Conservation (phyloP, 768 basidiomycete genomes). For the Arthromyces matolae region DNA sequence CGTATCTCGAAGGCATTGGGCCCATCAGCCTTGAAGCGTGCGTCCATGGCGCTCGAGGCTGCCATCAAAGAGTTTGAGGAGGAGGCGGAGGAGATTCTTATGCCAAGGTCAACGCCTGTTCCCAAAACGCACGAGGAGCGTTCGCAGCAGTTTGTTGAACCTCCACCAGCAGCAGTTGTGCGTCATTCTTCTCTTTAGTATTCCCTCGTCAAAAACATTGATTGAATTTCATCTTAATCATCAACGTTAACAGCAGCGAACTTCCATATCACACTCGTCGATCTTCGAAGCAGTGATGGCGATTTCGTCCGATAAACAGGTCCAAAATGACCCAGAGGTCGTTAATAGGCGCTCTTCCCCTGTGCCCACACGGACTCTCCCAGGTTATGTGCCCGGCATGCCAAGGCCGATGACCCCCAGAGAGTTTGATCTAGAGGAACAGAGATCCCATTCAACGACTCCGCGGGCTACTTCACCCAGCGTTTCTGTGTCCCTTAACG, state of each 20-base stretch:
- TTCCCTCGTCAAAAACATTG: conserved; percentile 2
- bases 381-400: conserved; percentile 90
- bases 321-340: conserved; percentile 40
- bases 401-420: conserved; percentile 89
- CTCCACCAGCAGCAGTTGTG: conserved; percentile 26
- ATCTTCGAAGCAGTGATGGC: conserved; percentile 66
- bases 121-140: conserved; percentile 37
- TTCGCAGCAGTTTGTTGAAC: too few relatives aligned
- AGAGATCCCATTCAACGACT: conserved; percentile 68
- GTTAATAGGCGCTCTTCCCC: conserved; percentile 53
- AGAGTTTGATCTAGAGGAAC: conserved; percentile 70
- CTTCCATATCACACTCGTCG: conserved; percentile 33
- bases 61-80: conserved; percentile 80
- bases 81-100: conserved; percentile 68
- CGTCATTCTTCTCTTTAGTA: conserved; percentile 17
- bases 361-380: conserved; percentile 58
- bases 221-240: conserved; percentile 8
- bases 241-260: too few relatives aligned
- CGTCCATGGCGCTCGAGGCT: conserved; percentile 70
- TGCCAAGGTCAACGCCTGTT: conserved; percentile 59
- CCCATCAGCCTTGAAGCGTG: conserved; percentile 52
- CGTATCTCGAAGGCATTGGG: conserved; percentile 49
- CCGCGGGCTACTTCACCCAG: conserved; percentile 75
- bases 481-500: conserved; percentile 27
- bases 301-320: conserved; percentile 60